Conservation (phyloP, 768 basidiomycete species). For the Leccinum subtestaceum region DNA sequence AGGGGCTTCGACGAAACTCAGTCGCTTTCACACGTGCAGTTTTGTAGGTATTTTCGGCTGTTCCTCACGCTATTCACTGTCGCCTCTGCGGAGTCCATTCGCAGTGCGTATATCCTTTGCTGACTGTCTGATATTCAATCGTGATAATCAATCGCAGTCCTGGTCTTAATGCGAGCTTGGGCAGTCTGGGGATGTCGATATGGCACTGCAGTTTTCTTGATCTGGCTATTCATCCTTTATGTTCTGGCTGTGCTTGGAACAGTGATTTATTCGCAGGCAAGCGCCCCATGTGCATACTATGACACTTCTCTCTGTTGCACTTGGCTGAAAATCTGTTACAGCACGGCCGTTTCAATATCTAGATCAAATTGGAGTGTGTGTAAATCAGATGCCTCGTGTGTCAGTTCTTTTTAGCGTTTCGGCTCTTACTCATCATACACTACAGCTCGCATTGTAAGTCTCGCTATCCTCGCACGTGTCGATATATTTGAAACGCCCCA, state of each 20-base stretch:
- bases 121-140: not conserved
- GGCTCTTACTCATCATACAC: not conserved
- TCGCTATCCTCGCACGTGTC: not conserved
- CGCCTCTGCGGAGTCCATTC: conserved; percentile 13
- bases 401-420: not conserved
- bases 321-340: not conserved
- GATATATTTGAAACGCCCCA: not conserved
- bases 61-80: conserved; percentile 8
- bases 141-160: conserved; percentile 8
- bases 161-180: conserved; percentile 21
- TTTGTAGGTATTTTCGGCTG: conserved; percentile 9
- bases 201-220: conserved; percentile 1
- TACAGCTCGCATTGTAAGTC: conserved; percentile 8
- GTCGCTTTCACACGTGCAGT: not conserved
- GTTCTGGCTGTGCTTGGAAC: conserved; percentile 2
- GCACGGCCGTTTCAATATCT: not conserved
- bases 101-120: not conserved
- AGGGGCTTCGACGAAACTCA: not conserved
- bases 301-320: not conserved
- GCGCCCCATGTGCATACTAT: not conserved
- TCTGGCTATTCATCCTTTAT: conserved; percentile 10
- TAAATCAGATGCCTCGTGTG: not conserved
- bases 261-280: not conserved
- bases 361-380: not conserved
- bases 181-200: conserved; percentile 18